These are phyloP conservation scores for Cladophialophora chaetospira DNA, from an alignment of 2,329 filamentous ascomycete species.

Conservation along the genomic window DNA sequence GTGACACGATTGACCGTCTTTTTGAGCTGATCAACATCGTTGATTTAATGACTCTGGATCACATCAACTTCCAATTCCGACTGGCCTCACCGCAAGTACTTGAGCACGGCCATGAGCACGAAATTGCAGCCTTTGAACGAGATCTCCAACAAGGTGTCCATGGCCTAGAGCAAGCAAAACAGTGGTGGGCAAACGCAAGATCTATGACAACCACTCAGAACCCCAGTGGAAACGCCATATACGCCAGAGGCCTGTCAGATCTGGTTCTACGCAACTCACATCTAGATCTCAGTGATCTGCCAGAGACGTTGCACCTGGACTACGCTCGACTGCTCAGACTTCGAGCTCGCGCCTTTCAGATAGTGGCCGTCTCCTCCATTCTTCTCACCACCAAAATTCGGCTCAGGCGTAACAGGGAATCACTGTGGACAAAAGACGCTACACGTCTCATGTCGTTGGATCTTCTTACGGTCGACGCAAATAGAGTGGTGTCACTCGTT, in stretches of 20 bases:
- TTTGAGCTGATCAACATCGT: constrained; percentile 65
- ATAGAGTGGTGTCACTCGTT: constrained; percentile 49
- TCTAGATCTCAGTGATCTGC: constrained; percentile 55
- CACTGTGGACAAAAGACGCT: constrained; percentile 65
- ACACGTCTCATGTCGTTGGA: constrained; percentile 59
- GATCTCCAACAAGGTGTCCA: constrained; percentile 56
- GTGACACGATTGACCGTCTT: constrained; percentile 63
- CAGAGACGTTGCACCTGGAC: constrained; percentile 64
- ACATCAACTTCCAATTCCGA: constrained; percentile 67
- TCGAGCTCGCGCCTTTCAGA: constrained; percentile 57
- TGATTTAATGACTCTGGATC: constrained; percentile 63
- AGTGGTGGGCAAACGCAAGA: constrained; percentile 37
- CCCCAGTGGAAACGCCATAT: constrained; percentile 43
- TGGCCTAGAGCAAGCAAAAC: constrained; percentile 54
- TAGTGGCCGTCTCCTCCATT: constrained; percentile 63
- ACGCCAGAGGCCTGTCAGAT: constrained; percentile 62
- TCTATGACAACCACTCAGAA: constrained; percentile 5
- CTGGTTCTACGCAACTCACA: constrained; percentile 55
- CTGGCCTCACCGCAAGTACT: constrained; percentile 62
- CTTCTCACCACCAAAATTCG: constrained; percentile 67
- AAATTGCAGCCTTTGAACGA: constrained; percentile 59
- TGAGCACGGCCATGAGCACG: constrained; percentile 63
- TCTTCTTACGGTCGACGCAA: constrained; percentile 37
- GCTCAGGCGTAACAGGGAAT: constrained; percentile 64
- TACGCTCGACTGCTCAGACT: constrained; percentile 55